Base-by-base conservation (phyloP, 148 eudicot species). In the Vaccinium myrtillus region DNA sequence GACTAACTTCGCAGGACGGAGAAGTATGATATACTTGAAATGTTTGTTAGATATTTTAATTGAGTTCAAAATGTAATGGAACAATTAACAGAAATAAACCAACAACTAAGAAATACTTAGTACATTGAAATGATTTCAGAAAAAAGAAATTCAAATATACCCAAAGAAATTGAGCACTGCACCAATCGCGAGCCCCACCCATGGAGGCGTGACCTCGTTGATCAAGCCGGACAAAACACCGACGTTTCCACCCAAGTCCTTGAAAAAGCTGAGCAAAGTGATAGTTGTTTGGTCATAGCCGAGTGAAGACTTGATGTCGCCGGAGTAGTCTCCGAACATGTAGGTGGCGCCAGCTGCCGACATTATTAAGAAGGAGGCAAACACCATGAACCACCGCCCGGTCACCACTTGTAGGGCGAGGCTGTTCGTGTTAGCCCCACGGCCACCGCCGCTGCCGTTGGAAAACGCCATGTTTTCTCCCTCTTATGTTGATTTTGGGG, bases 351-450 rank as follows among this genome's bases (percentile, higher is more conserved):
- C 90, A 13, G 88, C 88, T 0, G 86, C 90, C 2, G 86, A 25
- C 88, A 88, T 83, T 83, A 88, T 86, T 14, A 88, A 80, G 43
- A 86, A 83, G 49, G 90, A 76, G 74, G 83, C 90, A 23, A 88
- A 86, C 65, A 88, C 84, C 90, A 88, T 88, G 85, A 86, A 88
- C 90, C 90, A 88, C 76, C 84, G 82, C 12, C 90, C 86, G 19
- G 46, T 78, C 50, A 88, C n/a, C 79, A 88, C 80, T 65, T 65
- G 71, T 25, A 65, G 2, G 71, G 71, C 71, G 1, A 65, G 23
- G 30, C 71, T 23, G 8, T 65, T 65, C 61, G 6, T 14, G 30
- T 23, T 65, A 39, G 61, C 63, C 2, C 23, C 23, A 69, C 78
- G 51, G 12, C 78, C 78, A 75, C 76, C 8, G 14, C 81, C 65